Conservation (phyloP, 2,329 filamentous ascomycete species). For the Botrytis byssoidea region DNA sequence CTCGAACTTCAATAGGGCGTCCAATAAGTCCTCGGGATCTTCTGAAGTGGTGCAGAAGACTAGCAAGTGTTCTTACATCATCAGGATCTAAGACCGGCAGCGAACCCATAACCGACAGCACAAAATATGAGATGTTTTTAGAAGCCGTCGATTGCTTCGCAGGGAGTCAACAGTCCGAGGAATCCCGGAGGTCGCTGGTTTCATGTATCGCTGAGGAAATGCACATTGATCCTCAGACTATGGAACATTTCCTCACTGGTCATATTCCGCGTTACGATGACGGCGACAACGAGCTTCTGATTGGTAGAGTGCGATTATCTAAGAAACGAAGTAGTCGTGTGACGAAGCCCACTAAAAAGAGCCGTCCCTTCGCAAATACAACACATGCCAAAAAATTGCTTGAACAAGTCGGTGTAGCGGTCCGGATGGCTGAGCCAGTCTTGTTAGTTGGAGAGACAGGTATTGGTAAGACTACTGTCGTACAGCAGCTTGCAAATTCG, state of each 20-base stretch:
- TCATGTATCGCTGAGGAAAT: slow-evolving; percentile 79
- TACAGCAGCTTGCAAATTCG: slow-evolving; percentile 85
- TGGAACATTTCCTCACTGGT: slow-evolving; percentile 71
- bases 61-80: slow-evolving; percentile 63
- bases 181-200: slow-evolving; percentile 59
- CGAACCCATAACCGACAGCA: slow-evolving; percentile 70
- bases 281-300: slow-evolving; percentile 53
- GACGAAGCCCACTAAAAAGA: slow-evolving; percentile 51
- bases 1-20: slow-evolving; percentile 48
- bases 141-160: slow-evolving; percentile 93
- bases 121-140: slow-evolving; percentile 82
- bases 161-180: slow-evolving; percentile 69
- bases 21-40: slow-evolving; percentile 73
- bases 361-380: slow-evolving; percentile 81
- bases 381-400: slow-evolving; percentile 79
- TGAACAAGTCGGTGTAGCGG: slow-evolving; percentile 82
- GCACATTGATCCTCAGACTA: slow-evolving; percentile 78
- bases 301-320: slow-evolving; percentile 64
- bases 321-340: slow-evolving; percentile 49
- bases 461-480: slow-evolving; percentile 94
- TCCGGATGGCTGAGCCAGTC: slow-evolving; percentile 82
- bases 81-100: slow-evolving; percentile 63
- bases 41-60: slow-evolving; percentile 84
- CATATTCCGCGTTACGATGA: slow-evolving; percentile 71
- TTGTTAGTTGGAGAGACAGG: slow-evolving; percentile 97